Percentiles rank a stretch among this genome's conserved stretches.
These are phyloP conservation scores for Cutaneotrichosporon sp. DNA, from an alignment of 1,284 basidiomycete genomes.

Conservation along the genomic window DNA sequence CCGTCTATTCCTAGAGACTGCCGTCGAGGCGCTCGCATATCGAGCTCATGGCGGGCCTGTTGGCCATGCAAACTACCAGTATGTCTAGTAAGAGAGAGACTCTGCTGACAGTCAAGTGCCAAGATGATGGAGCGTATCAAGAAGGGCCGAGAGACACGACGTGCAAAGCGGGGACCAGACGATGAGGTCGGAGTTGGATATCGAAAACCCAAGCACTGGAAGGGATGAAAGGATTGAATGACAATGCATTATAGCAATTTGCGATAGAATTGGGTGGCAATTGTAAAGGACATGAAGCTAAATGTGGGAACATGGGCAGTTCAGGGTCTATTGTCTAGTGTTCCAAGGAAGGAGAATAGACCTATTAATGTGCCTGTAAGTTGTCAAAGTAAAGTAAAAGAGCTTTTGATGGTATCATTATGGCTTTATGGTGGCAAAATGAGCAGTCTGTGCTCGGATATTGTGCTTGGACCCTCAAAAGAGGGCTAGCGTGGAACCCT, in stretches of 20 bases:
- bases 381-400: no score
- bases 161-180: constrained; percentile 11
- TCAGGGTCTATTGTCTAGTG: background rate
- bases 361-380: no score
- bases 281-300: background rate
- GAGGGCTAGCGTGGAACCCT: no score
- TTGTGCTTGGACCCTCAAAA: no score
- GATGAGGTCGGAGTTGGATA: background rate
- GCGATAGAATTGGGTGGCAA: constrained; percentile 1
- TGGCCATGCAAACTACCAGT: constrained; percentile 28
- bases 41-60: constrained; percentile 31
- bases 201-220: constrained; percentile 10
- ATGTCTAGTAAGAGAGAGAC: constrained; percentile 5
- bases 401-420: no score
- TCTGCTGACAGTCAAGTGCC: constrained; percentile 5
- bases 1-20: constrained; percentile 15
- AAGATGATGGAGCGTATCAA: constrained; percentile 9
- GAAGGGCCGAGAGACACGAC: constrained; percentile 13
- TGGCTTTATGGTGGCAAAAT: no score
- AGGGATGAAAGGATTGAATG: background rate
- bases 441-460: no score
- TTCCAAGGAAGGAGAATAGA: background rate
- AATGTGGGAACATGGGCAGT: background rate
- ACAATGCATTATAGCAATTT: background rate
- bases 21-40: constrained; percentile 33